Percentiles rank a stretch among this genome's conserved stretches.
phyloP scores from a whole-genome alignment of 2,329 filamentous ascomycete species.

The Macrophomina pseudophaseolina region DNA sequence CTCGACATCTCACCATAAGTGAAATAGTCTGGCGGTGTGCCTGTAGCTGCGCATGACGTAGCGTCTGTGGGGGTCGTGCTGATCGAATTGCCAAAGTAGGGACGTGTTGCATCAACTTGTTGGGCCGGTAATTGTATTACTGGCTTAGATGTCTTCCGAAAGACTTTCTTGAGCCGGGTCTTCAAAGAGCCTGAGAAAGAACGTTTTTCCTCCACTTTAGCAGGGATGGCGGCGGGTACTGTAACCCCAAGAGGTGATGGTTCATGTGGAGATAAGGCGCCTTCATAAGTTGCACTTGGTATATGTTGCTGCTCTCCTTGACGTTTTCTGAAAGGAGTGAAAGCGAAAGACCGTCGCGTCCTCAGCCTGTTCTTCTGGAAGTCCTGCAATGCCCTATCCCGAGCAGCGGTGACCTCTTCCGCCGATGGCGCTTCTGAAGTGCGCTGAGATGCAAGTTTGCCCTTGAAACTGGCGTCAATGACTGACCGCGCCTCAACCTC shows the following conservation, averaged over 20 bases:
- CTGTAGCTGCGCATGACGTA: neutral
- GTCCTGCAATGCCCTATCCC: slow-evolving; percentile 48
- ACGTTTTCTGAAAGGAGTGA: slow-evolving; percentile 52
- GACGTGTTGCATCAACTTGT: slow-evolving; percentile 56
- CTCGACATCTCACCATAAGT: neutral
- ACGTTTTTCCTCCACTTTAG: slow-evolving; percentile 51
- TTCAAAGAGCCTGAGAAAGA: slow-evolving; percentile 68
- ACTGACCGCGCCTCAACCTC: neutral
- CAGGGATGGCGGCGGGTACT: neutral
- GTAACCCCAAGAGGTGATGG: neutral
- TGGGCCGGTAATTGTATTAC: slow-evolving; percentile 53
- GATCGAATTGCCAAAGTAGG: slow-evolving; percentile 41
- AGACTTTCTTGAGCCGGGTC: slow-evolving; percentile 64
- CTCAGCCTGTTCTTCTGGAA: slow-evolving; percentile 47
- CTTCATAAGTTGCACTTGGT: slow-evolving; percentile 15
- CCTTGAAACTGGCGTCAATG: neutral
- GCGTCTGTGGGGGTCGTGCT: neutral
- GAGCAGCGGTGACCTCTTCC: slow-evolving; percentile 32
- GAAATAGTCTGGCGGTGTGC: neutral
- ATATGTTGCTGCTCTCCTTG: slow-evolving; percentile 37
- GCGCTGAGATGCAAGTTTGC: slow-evolving; percentile 27
- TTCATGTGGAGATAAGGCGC: neutral
- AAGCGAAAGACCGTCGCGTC: slow-evolving; percentile 50
- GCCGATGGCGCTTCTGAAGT: neutral
- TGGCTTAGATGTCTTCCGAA: slow-evolving; percentile 49